Percentiles rank a stretch among this genome's conserved stretches.
These are phyloP conservation scores for Emergomyces pasteurianus DNA, from an alignment of 2,329 filamentous ascomycete genomes.

Conservation along the genomic window DNA sequence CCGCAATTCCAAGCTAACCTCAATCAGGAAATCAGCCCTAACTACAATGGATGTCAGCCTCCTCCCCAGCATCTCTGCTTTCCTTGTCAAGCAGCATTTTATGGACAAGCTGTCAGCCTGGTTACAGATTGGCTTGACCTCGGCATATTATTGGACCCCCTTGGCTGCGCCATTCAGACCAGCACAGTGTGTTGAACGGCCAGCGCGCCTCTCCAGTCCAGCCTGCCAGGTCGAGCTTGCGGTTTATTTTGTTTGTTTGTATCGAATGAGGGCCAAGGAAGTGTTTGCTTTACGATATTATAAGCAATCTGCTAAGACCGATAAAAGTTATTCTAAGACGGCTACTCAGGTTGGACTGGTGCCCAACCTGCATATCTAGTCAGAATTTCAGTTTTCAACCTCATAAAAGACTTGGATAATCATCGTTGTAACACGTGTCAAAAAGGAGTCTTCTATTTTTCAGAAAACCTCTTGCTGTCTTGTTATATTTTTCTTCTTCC, in stretches of 20 bases:
- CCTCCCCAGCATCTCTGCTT: not conserved
- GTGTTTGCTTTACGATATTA: not conserved
- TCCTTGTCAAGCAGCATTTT: not conserved
- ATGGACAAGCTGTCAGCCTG: not conserved
- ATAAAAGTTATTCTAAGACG: not conserved
- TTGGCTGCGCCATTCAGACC: not conserved
- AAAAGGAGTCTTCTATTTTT: not conserved
- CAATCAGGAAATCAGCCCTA: conserved; percentile 1
- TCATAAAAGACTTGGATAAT: not conserved
- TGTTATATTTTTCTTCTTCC: not conserved
- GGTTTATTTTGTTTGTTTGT: not conserved
- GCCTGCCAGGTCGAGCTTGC: not conserved
- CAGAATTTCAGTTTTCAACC: not conserved
- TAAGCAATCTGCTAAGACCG: not conserved
- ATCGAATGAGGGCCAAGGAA: not conserved
- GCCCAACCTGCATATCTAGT: not conserved
- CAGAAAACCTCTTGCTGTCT: not conserved
- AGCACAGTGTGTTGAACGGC: not conserved
- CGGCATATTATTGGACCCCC: not conserved
- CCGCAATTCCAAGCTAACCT: conserved; percentile 6
- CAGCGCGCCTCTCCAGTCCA: not conserved
- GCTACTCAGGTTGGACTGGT: not conserved
- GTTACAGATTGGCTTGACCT: not conserved
- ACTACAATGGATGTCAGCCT: too few species aligned
- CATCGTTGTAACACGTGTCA: conserved; percentile 2